Conservation (phyloP, 75 land plant species). For the Picea sitchensis region DNA sequence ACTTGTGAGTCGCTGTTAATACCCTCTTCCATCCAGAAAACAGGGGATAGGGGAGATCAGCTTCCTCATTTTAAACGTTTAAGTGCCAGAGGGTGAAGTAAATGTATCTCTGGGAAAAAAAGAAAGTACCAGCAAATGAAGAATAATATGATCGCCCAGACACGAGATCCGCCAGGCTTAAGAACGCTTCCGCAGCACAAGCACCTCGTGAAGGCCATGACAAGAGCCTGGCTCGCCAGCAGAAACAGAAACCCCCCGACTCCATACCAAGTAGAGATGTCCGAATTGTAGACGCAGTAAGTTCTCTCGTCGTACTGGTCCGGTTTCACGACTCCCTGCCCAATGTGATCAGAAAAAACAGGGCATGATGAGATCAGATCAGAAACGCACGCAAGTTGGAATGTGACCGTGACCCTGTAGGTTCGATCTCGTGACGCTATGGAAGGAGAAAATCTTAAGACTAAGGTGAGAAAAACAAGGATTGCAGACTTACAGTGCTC, state of each 20-base stretch:
- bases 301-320: conserved; percentile 11
- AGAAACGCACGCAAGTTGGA: too few species aligned
- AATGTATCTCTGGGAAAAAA: too few species aligned
- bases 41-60: neutral
- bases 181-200: conserved; percentile 48
- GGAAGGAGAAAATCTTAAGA: too few species aligned
- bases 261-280: conserved; percentile 42
- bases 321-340: conserved; percentile 23
- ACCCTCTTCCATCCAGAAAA: too few species aligned
- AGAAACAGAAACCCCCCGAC: conserved; percentile 37
- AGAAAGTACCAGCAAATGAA: conserved; percentile 33
- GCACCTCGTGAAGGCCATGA: conserved; percentile 39
- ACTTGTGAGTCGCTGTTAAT: too few species aligned
- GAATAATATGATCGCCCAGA: conserved; percentile 39
- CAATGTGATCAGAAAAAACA: neutral
- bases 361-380: too few species aligned
- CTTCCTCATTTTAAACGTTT: neutral
- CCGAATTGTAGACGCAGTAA: conserved; percentile 34
- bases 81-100: neutral
- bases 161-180: conserved; percentile 37
- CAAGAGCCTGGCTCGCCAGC: conserved; percentile 20
- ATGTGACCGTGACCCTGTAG: too few species aligned
- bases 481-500: conserved; percentile 9
- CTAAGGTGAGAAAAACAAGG: neutral
- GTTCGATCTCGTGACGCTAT: too few species aligned